These are phyloP conservation scores for Phytophthora foliorum DNA, from an alignment of 352 stramenopile species.

Conservation along the genomic window DNA sequence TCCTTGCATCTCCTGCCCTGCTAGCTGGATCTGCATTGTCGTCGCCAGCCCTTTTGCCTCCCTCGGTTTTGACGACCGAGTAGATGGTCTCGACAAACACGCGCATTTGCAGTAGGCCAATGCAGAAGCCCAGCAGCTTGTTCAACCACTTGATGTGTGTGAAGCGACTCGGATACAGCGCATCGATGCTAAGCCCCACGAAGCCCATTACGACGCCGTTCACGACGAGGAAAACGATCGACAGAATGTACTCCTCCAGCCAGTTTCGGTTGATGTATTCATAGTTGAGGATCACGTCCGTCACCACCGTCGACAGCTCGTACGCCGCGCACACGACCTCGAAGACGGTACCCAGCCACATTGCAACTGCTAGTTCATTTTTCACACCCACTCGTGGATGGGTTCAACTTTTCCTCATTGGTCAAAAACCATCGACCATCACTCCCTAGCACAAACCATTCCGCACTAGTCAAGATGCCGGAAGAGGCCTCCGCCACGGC, in stretches of 20 bases:
- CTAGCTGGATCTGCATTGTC: conserved; percentile 3
- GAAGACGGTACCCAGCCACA: conserved; percentile 41
- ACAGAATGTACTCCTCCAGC: conserved; percentile 80
- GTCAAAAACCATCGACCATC: conserved; percentile 24
- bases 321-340: conserved; percentile 60
- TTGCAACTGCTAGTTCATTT: background rate
- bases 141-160: conserved; percentile 41
- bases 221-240: conserved; percentile 70
- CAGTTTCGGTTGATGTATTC: conserved; percentile 81
- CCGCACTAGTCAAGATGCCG: background rate
- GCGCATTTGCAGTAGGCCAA: conserved; percentile 72
- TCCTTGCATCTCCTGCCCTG: background rate
- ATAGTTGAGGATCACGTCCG: conserved; percentile 75
- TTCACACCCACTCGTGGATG: background rate
- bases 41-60: conserved; percentile 1
- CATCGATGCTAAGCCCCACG: conserved; percentile 64
- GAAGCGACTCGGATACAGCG: conserved; percentile 50
- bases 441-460: background rate
- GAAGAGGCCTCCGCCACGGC: conserved; percentile 8
- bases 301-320: conserved; percentile 75
- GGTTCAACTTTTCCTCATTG: conserved; percentile 13
- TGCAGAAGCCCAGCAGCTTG: conserved; percentile 41
- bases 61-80: conserved; percentile 27
- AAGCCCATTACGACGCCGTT: conserved; percentile 72
- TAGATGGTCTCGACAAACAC: conserved; percentile 69